phyloP scores from a whole-genome alignment of 768 basidiomycete species.

The Neoboletus magnificus region DNA sequence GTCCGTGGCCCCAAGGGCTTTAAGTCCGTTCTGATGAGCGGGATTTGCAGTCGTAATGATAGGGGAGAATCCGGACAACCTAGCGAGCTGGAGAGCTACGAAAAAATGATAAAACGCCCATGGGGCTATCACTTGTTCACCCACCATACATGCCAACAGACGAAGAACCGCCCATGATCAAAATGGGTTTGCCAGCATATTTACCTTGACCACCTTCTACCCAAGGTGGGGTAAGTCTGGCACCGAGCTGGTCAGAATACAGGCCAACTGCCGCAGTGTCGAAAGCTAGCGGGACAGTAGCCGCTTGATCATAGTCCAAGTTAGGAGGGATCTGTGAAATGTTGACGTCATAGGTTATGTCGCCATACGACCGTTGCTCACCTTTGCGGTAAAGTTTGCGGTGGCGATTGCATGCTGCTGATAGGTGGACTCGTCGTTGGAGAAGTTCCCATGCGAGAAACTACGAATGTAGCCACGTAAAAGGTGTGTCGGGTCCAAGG shows the following conservation, averaged over 20 bases:
- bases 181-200: slow-evolving; percentile 40
- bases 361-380: neutral
- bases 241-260: slow-evolving; percentile 38
- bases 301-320: slow-evolving; percentile 42
- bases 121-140: neutral
- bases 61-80: slow-evolving; percentile 38
- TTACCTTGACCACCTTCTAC: slow-evolving; percentile 30
- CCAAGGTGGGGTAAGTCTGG: slow-evolving; percentile 39
- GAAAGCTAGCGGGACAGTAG: slow-evolving; percentile 46
- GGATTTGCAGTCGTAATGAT: slow-evolving; percentile 40
- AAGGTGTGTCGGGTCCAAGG: neutral
- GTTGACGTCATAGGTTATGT: slow-evolving; percentile 2
- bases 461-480: neutral
- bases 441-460: slow-evolving; percentile 29
- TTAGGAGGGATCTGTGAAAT: slow-evolving; percentile 40
- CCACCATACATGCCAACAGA: slow-evolving; percentile 48
- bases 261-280: slow-evolving; percentile 48
- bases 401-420: slow-evolving; percentile 40
- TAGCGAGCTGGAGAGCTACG: slow-evolving; percentile 40
- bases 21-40: slow-evolving; percentile 29
- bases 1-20: slow-evolving; percentile 39
- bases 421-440: slow-evolving; percentile 31
- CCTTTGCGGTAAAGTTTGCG: slow-evolving; percentile 38
- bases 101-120: slow-evolving; percentile 2
- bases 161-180: slow-evolving; percentile 48